phyloP scores from a whole-genome alignment of 345 rosid species.

The Nasturtium officinale region DNA sequence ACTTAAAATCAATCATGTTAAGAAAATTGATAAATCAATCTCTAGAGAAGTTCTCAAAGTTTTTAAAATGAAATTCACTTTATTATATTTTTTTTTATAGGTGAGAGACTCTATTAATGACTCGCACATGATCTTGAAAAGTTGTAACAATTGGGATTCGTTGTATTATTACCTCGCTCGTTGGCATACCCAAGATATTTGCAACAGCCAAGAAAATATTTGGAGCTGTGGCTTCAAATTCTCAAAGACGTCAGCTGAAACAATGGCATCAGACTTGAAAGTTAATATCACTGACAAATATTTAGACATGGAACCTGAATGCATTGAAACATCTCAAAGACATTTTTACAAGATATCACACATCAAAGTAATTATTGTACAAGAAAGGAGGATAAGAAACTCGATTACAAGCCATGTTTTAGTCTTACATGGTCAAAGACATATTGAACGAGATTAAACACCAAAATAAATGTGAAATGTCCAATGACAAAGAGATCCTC shows the following conservation, averaged over 20 bases:
- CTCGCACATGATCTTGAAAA: no score
- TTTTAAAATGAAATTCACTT: no score
- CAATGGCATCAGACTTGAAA: constrained; percentile 88
- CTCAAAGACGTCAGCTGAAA: constrained; percentile 65
- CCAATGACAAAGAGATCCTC: neutral
- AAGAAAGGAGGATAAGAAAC: neutral
- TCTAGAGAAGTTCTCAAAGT: no score
- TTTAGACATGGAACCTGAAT: neutral
- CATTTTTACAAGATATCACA: neutral
- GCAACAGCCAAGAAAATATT: constrained; percentile 96
- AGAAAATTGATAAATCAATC: no score
- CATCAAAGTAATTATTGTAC: neutral
- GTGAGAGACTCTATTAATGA: no score
- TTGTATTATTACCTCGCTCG: constrained; percentile 59
- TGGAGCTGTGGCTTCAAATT: constrained; percentile 94
- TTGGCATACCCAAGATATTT: constrained; percentile 73
- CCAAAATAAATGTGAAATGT: neutral
- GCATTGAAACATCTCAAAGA: neutral
- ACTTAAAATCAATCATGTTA: no score
- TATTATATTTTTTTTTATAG: no score
- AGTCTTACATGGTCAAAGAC: neutral
- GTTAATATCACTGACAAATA: constrained; percentile 28
- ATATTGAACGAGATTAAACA: neutral
- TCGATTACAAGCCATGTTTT: neutral
- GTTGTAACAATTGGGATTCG: no score